Evolutionary conservation across 1,284 basidiomycete species (phyloP).

Genomic region (Ustilago lituana): DNA sequence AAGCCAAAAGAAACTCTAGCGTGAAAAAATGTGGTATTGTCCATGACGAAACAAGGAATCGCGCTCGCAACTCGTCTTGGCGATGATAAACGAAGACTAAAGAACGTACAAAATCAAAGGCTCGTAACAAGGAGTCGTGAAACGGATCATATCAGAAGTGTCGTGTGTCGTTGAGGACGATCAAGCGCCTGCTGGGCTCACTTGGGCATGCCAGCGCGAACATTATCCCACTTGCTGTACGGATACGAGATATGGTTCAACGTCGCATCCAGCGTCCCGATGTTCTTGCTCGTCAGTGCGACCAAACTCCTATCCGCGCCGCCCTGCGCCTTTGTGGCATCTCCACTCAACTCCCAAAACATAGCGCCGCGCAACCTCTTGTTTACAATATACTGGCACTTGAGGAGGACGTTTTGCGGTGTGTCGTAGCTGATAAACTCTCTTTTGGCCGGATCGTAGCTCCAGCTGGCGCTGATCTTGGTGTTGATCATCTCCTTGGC

Average conservation of each 20-base stretch:
- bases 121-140: no score
- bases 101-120: neutral
- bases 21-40: constrained; percentile 24
- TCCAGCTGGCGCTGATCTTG: constrained; percentile 78
- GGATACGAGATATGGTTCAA: constrained; percentile 75
- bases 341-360: constrained; percentile 71
- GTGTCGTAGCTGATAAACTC: constrained; percentile 85
- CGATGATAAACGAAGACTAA: no score
- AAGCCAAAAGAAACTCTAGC: no score
- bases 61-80: no score
- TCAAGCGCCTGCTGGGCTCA: no score
- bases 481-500: constrained; percentile 77
- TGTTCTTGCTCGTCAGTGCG: constrained; percentile 30
- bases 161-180: no score
- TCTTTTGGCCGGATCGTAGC: constrained; percentile 75
- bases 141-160: no score
- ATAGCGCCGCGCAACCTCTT: constrained; percentile 80
- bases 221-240: constrained; percentile 69
- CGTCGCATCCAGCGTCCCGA: constrained; percentile 69
- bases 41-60: constrained; percentile 8
- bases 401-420: constrained; percentile 75
- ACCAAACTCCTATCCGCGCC: constrained; percentile 48
- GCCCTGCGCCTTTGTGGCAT: constrained; percentile 49
- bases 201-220: constrained; percentile 36
- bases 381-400: constrained; percentile 78